Base-by-base conservation (phyloP, 768 basidiomycete genomes). In the Hebeloma cylindrosporum region DNA sequence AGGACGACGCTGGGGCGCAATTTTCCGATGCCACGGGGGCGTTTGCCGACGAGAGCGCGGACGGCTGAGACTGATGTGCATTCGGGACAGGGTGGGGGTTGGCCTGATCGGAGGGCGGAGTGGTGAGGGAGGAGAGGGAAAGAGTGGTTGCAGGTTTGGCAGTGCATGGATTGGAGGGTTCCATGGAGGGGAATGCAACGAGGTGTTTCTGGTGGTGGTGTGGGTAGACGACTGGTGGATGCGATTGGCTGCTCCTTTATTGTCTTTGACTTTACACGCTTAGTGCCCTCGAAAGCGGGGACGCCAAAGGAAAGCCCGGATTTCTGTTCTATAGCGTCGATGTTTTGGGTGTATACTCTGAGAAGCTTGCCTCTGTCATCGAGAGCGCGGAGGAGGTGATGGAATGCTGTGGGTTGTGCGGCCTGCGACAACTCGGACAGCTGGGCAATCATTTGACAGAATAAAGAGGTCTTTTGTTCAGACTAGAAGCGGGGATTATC, bases 301-400 rank as follows among this genome's bases (percentile, higher is more conserved):
- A 93, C 74, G n/a, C 92, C 91, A 49, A 89, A 88, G 1, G 85
- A 82, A 7, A 95, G 75, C 3, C 93, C 93, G n/a, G 79, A 85
- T 61, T 91, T 92, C 47, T 72, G 72, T 60, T 95, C 93, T 30
- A 95, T 82, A 18, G 83, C 84, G 61, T 95, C 93, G 48, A 94
- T 94, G 65, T 95, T 94, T 70, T 95, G 93, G 0, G 93, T 93
- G 64, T 94, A 95, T 2, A 92, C 88, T 18, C 93, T 77, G 27
- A 93, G 74, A 3, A 95, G 78, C 49, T 78, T 77, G 3, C 88
- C 85, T 27, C 83, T 74, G 48, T 83, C 75, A 57, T 94, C 89
- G 22, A 94, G 79, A 22, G 74, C 59, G 31, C 83, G 84, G 22
- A 95, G 79, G 18, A 88, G 68, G 8, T 73, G 65, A 60, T 95